Percentiles rank a stretch among this genome's conserved stretches.
Evolutionary conservation across 2,329 filamentous ascomycete species (phyloP).

Genomic region (Colletotrichum graminicola): DNA sequence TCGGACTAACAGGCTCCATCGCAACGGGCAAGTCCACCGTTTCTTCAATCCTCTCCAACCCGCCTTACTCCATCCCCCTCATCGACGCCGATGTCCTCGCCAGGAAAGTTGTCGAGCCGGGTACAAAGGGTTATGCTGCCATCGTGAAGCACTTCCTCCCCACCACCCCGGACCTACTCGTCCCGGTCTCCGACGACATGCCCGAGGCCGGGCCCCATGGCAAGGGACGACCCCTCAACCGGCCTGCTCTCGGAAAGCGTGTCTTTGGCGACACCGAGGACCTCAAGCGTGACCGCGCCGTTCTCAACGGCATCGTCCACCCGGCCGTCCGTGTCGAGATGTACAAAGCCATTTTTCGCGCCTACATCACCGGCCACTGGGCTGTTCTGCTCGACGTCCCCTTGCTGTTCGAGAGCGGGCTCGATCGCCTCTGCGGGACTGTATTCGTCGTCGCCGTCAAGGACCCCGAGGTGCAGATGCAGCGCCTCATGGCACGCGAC

Average conservation of each 20-base stretch:
- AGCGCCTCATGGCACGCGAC: constrained; percentile 80
- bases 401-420: constrained; percentile 87
- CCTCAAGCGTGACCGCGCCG: constrained; percentile 76
- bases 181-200: constrained; percentile 66
- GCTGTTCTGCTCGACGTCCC: constrained; percentile 94
- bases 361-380: constrained; percentile 83
- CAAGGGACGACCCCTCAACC: constrained; percentile 82
- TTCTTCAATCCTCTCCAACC: constrained; percentile 81
- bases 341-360: constrained; percentile 77
- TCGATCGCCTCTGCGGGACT: constrained; percentile 87
- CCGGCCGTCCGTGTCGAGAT: constrained; percentile 89
- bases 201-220: constrained; percentile 67
- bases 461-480: constrained; percentile 86
- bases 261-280: constrained; percentile 87
- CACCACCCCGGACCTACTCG: constrained; percentile 86
- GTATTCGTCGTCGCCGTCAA: constrained; percentile 88
- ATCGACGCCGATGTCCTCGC: constrained; percentile 95
- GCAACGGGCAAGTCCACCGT: constrained; percentile 98
- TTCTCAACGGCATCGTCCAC: constrained; percentile 92
- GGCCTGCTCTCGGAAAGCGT: constrained; percentile 83
- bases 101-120: constrained; percentile 93
- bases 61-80: constrained; percentile 88
- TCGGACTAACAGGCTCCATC: constrained; percentile 96
- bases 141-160: constrained; percentile 86
- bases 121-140: constrained; percentile 83